A percentile compares a stretch with the other conserved stretches of the same genome.
Conservation (phyloP, 176 grass and related monocot species). For the Rhynchospora breviuscula region DNA sequence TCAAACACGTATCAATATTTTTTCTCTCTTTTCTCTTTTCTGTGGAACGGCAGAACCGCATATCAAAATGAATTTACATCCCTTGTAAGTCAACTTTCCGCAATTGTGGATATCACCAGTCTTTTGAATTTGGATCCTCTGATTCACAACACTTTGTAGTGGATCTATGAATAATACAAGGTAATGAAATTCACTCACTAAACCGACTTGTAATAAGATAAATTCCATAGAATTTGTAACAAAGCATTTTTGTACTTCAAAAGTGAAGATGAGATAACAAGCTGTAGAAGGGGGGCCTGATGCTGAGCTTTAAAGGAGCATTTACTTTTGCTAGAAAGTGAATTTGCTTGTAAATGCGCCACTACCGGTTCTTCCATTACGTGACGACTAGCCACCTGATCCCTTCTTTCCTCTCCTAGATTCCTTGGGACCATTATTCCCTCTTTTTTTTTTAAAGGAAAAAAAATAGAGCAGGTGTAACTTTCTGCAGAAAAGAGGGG, state of each 20-base stretch:
- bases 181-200: neutral
- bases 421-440: slow-evolving; percentile 18
- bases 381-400: slow-evolving; percentile 1
- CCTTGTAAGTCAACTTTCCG: slow-evolving; percentile 6
- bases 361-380: slow-evolving; percentile 7
- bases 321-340: slow-evolving; percentile 21
- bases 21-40: neutral
- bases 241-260: neutral
- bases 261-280: neutral
- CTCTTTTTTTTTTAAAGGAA: neutral
- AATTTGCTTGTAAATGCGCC: slow-evolving; percentile 26
- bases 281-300: neutral
- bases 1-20: neutral
- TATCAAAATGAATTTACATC: slow-evolving; percentile 9
- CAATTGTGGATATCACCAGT: slow-evolving; percentile 6
- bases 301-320: slow-evolving; percentile 25
- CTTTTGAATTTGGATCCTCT: slow-evolving; percentile 1
- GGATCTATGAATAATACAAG: neutral
- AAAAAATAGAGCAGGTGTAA: neutral
- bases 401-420: neutral
- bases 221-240: neutral
- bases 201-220: neutral
- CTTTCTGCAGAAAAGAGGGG: neutral
- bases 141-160: neutral
- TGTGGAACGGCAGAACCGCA: neutral